Evolutionary conservation across 208 protist species (phyloP).

Genomic region (Acanthamoeba rhysodes): DNA sequence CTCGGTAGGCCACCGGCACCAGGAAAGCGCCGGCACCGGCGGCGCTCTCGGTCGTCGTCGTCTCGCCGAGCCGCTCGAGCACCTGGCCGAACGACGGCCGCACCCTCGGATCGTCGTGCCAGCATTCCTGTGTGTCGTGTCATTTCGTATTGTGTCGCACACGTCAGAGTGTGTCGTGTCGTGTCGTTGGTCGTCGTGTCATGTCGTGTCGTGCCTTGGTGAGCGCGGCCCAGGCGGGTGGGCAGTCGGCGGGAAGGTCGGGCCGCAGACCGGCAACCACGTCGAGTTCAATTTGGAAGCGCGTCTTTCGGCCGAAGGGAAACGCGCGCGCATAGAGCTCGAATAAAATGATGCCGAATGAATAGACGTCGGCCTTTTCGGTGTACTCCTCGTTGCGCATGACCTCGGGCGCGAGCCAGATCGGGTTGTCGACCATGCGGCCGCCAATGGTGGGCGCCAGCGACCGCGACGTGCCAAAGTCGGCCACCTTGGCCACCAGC

Average conservation of each 20-base stretch:
- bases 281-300: conserved; percentile 69
- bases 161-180: too few relatives aligned
- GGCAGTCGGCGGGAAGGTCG: conserved; percentile 22
- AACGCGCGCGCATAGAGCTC: conserved; percentile 47
- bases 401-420: conserved; percentile 83
- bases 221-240: conserved; percentile 1
- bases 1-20: neutral
- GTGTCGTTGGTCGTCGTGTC: too few relatives aligned
- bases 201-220: neutral
- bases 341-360: conserved; percentile 81
- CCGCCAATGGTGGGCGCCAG: conserved; percentile 73
- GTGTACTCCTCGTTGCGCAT: conserved; percentile 83
- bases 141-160: too few relatives aligned
- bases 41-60: too few relatives aligned
- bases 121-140: conserved; percentile 1
- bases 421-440: conserved; percentile 66
- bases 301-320: conserved; percentile 45
- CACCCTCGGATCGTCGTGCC: conserved; percentile 28
- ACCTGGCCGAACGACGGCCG: conserved; percentile 57
- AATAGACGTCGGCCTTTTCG: conserved; percentile 82
- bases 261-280: conserved; percentile 30
- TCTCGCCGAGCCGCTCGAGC: conserved; percentile 1
- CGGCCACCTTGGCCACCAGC: conserved; percentile 81
- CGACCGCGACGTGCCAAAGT: conserved; percentile 80
- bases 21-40: neutral